These are phyloP conservation scores for Aspergillus nidulans DNA, from an alignment of 495 filamentous ascomycete genomes.

Conservation along the genomic window DNA sequence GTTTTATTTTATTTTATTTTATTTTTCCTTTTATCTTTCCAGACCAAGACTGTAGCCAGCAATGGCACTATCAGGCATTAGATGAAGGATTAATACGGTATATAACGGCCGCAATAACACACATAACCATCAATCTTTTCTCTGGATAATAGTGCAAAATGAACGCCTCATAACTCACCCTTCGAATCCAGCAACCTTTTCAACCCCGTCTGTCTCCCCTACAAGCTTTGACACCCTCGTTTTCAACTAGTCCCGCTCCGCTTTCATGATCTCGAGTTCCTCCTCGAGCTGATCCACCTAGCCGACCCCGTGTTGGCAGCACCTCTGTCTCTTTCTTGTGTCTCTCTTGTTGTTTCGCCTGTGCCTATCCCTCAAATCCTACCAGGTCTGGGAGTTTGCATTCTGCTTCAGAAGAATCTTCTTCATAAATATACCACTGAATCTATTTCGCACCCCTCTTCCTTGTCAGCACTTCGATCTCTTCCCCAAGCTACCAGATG, in stretches of 20 bases:
- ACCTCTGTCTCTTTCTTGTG: background rate
- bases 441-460: too few species aligned
- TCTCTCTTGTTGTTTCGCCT: background rate
- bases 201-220: background rate
- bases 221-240: background rate
- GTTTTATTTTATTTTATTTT: background rate
- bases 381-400: too few species aligned
- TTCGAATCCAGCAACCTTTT: background rate
- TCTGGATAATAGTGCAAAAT: too few species aligned
- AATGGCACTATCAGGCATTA: slow-evolving; percentile 2
- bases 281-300: slow-evolving; percentile 1
- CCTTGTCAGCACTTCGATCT: background rate
- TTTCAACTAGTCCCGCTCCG: background rate
- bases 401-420: too few species aligned
- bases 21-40: too few species aligned
- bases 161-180: too few species aligned
- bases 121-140: background rate
- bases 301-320: background rate
- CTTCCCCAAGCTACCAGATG: background rate
- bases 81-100: slow-evolving; percentile 7
- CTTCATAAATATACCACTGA: too few species aligned
- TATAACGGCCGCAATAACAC: background rate
- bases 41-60: slow-evolving; percentile 10
- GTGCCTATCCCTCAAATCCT: too few species aligned
- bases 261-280: background rate